Evolutionary conservation across 306 rosid species (phyloP).

Genomic region (Mimosa pudica): DNA sequence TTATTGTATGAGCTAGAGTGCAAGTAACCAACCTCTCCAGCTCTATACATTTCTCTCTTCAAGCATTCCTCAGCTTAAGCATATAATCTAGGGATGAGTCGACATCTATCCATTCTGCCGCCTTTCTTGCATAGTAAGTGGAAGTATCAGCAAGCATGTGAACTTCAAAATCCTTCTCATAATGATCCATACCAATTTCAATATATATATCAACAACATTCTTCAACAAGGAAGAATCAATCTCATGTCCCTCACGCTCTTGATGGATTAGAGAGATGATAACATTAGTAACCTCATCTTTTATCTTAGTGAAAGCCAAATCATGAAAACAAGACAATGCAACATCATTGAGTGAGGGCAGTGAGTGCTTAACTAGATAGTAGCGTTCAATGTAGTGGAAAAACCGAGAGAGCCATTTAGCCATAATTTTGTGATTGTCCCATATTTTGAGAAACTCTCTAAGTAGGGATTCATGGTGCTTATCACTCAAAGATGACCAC

Average conservation of each 20-base stretch:
- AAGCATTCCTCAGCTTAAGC: constrained; percentile 46
- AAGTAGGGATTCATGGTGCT: constrained; percentile 50
- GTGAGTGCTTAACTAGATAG: constrained; percentile 30
- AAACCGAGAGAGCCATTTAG: constrained; percentile 39
- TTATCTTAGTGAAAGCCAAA: constrained; percentile 49
- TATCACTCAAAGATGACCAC: constrained; percentile 49
- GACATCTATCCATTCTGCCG: constrained; percentile 53
- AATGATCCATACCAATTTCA: not conserved
- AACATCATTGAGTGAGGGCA: constrained; percentile 44
- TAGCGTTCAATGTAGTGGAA: constrained; percentile 45
- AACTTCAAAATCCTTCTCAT: constrained; percentile 50
- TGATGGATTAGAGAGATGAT: constrained; percentile 36
- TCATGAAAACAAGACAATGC: constrained; percentile 44
- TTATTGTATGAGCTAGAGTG: not conserved
- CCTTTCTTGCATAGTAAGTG: constrained; percentile 46
- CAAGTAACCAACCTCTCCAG: not conserved
- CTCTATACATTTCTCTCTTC: constrained; percentile 42
- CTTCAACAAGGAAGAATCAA: not conserved
- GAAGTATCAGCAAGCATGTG: constrained; percentile 51
- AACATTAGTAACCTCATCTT: constrained; percentile 48
- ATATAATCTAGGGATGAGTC: constrained; percentile 60
- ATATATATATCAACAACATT: not conserved
- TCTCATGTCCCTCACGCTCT: not conserved
- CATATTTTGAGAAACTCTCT: constrained; percentile 55
- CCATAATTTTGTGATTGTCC: constrained; percentile 45